Conservation (phyloP, 2,329 filamentous ascomycete species). For the Nigrospora sphaerica region DNA sequence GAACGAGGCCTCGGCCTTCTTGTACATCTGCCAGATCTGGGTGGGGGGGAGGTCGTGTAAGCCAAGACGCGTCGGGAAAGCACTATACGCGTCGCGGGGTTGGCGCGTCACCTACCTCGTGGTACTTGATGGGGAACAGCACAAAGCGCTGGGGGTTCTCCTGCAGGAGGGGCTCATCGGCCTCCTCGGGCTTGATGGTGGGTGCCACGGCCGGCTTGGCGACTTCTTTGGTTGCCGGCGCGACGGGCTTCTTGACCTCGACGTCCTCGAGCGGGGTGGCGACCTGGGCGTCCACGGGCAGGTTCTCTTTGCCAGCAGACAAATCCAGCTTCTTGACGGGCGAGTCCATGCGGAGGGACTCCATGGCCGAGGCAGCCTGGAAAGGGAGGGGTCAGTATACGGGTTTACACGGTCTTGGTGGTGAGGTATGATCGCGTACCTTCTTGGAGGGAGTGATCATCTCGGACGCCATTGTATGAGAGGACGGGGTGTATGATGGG, state of each 20-base stretch:
- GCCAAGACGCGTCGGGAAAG: slow-evolving; percentile 19
- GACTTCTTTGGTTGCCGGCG: slow-evolving; percentile 35
- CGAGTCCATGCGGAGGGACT: slow-evolving; percentile 87
- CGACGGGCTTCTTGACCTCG: slow-evolving; percentile 53
- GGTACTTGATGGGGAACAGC: slow-evolving; percentile 98
- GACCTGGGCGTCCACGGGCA: slow-evolving; percentile 43
- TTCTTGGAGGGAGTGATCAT: slow-evolving; percentile 52
- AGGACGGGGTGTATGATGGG: slow-evolving; percentile 10
- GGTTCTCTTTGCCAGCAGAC: slow-evolving; percentile 76
- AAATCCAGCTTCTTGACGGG: slow-evolving; percentile 88
- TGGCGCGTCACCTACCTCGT: slow-evolving; percentile 71
- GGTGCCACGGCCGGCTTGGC: slow-evolving; percentile 34
- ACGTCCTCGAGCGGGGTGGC: slow-evolving; percentile 46
- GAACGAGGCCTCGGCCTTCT: slow-evolving; percentile 99
- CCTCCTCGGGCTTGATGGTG: slow-evolving; percentile 60
- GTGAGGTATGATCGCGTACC: slow-evolving; percentile 24
- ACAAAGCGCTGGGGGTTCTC: slow-evolving; percentile 97
- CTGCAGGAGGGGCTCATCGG: slow-evolving; percentile 82
- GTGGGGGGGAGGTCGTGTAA: slow-evolving; percentile 25
- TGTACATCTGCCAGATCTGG: slow-evolving; percentile 99
- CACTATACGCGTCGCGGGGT: slow-evolving; percentile 61
- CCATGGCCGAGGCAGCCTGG: slow-evolving; percentile 80
- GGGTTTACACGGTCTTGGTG: no score
- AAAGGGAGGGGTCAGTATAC: slow-evolving; percentile 8
- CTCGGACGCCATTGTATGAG: slow-evolving; percentile 63